Evolutionary conservation across 768 basidiomycete species (phyloP), one percentile per base, ranked within the genome.

Genomic region (Amanita muscaria): DNA sequence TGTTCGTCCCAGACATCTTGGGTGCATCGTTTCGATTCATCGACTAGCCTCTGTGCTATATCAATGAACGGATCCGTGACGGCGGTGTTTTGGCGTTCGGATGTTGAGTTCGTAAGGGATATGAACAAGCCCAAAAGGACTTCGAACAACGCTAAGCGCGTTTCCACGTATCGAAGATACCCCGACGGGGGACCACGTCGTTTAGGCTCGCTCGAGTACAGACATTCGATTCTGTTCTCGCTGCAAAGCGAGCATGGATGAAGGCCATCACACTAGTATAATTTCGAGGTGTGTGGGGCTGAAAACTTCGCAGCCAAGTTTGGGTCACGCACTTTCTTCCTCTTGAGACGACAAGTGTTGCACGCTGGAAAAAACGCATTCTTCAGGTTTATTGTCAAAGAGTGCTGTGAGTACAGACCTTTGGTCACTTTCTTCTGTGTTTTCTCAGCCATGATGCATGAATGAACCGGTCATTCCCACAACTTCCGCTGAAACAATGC

Each of bases 1-100:
- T 61, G 56, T 8, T 45, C 49, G 47, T 61, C 60, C 60, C 60
- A 61, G 3, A 59, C 55, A 27, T 61, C 60, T 46, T 61, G 60
- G 2, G 60, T 61, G 34, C 52, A 54, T 0, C 45, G 50, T 15
- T 50, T 58, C 2, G 56, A 52, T 40, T 59, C 52, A 14, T 44
- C 24, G 2, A 37, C 42, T 12, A 59, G 50, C 1, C 44, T 55
- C 25, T 42, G 32, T 8, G 43, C 47, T 7, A 40, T 46, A 5
- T 54, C 49, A 21, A 44, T 44, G 39, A 53, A 51, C 3, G 52
- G 54, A 37, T 57, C 44, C 32, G 18, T 31, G 7, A 25, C 44
- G 37, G 18, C 32, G 7, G 35, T 30, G 15, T 39, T 22, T 5
- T 34, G 36, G 1, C 11, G 16, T 4, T 44, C 42, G n/a, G 49